These are phyloP conservation scores for Candida pini DNA, from an alignment of 805 yeast species.

Conservation along the genomic window DNA sequence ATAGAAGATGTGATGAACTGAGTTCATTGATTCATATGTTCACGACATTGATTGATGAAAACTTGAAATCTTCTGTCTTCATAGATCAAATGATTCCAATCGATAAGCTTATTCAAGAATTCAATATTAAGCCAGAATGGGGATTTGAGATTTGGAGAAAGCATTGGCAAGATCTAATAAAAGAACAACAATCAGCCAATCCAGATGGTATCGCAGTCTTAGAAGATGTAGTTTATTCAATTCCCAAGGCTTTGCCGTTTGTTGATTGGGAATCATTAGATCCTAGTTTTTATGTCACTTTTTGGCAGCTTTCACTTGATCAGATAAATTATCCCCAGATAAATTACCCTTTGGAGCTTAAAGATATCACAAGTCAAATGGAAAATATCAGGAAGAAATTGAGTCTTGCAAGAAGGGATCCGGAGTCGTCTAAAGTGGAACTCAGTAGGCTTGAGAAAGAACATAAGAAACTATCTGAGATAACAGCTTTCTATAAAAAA, in stretches of 20 bases:
- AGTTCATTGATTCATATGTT: constrained; percentile 61
- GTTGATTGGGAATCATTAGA: constrained; percentile 27
- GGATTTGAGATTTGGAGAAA: constrained; percentile 75
- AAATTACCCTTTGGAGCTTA: constrained; percentile 44
- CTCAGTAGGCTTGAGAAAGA: constrained; percentile 22
- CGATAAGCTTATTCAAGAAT: constrained; percentile 34
- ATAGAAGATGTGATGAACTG: constrained; percentile 69
- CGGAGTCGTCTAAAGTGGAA: constrained; percentile 18
- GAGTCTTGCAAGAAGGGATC: constrained; percentile 24
- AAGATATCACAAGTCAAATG: constrained; percentile 33
- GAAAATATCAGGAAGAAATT: constrained; percentile 33
- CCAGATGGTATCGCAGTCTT: constrained; percentile 6
- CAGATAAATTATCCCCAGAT: constrained; percentile 55
- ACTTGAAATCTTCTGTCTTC: constrained; percentile 33
- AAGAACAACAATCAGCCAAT: constrained; percentile 15
- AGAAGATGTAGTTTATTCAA: constrained; percentile 8
- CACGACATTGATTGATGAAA: constrained; percentile 51
- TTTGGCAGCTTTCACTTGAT: constrained; percentile 71
- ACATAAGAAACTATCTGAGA: constrained; percentile 22
- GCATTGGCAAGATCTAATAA: constrained; percentile 27
- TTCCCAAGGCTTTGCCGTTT: constrained; percentile 11
- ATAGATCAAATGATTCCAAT: constrained; percentile 34
- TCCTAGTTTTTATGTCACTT: constrained; percentile 45
- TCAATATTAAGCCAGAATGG: constrained; percentile 52
- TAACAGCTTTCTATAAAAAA: constrained; percentile 25